A percentile compares a stretch with the other conserved stretches of the same genome.
Evolutionary conservation across 1,139 yeast genomes (phyloP).

Genomic region (Scheffersomyces insectosa): DNA sequence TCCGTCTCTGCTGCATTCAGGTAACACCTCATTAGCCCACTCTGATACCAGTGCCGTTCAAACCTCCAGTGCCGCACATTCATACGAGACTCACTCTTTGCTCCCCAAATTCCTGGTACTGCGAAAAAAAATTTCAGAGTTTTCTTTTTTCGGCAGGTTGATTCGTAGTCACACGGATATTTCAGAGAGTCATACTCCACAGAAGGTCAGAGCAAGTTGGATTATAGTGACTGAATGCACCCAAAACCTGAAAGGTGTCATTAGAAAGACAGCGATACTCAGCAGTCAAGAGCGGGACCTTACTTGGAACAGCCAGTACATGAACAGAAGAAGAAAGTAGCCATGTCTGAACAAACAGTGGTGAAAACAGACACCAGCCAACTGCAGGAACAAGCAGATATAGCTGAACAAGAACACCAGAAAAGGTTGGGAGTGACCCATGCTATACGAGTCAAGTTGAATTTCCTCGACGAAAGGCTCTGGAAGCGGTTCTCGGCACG

Average conservation of each 20-base stretch:
- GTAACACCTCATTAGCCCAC: too few relatives aligned
- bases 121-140: neutral
- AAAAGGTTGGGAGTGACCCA: constrained; percentile 67
- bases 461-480: constrained; percentile 73
- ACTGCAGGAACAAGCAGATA: neutral
- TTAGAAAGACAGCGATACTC: too few relatives aligned
- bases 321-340: too few relatives aligned
- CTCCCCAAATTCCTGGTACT: neutral
- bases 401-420: constrained; percentile 4
- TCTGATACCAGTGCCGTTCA: too few relatives aligned
- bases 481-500: constrained; percentile 93
- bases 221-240: too few relatives aligned
- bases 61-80: neutral
- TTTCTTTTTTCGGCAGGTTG: constrained; percentile 2
- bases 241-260: too few relatives aligned
- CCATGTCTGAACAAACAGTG: too few relatives aligned
- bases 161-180: constrained; percentile 11
- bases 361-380: too few relatives aligned
- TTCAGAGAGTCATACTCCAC: constrained; percentile 6
- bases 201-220: too few relatives aligned
- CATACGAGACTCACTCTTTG: neutral
- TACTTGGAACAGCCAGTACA: too few relatives aligned
- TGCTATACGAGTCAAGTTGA: constrained; percentile 67
- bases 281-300: too few relatives aligned
- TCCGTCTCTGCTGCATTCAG: too few relatives aligned